phyloP scores from a whole-genome alignment of 2,329 filamentous ascomycete genomes.

The Epichloe gansuensis region DNA sequence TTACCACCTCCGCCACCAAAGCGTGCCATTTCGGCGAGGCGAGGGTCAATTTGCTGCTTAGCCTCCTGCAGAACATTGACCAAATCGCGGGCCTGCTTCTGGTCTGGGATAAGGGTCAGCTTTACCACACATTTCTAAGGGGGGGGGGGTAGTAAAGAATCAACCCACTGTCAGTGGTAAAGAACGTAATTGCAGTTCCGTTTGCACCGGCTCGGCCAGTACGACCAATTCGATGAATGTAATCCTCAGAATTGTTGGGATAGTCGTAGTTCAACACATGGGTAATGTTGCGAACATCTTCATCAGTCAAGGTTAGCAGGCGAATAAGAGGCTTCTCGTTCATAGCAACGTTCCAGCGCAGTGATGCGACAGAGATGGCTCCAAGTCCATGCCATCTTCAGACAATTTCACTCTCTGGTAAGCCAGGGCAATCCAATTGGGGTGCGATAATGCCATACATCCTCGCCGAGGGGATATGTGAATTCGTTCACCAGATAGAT shows the following conservation, averaged over 20 bases:
- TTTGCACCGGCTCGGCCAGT: constrained; percentile 90
- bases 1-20: constrained; percentile 75
- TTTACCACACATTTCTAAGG: not conserved
- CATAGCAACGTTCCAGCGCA: constrained; percentile 51
- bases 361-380: constrained; percentile 29
- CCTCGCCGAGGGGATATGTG: constrained; percentile 24
- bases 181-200: constrained; percentile 95
- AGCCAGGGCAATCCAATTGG: constrained; percentile 42
- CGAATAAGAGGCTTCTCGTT: constrained; percentile 29
- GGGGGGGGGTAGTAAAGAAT: not conserved
- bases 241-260: constrained; percentile 97
- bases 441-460: constrained; percentile 42
- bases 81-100: constrained; percentile 93
- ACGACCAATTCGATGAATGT: constrained; percentile 92
- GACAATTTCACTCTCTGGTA: constrained; percentile 40
- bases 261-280: constrained; percentile 99
- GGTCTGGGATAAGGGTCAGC: constrained; percentile 39
- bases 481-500: constrained; percentile 40
- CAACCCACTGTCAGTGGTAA: constrained; percentile 95
- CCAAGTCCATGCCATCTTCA: constrained; percentile 36
- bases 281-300: constrained; percentile 99
- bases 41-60: constrained; percentile 95
- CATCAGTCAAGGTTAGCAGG: constrained; percentile 60
- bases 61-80: constrained; percentile 86
- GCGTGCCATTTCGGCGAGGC: constrained; percentile 88